Conservation (phyloP, 2,329 filamentous ascomycete genomes). For the Balansia obtecta region DNA sequence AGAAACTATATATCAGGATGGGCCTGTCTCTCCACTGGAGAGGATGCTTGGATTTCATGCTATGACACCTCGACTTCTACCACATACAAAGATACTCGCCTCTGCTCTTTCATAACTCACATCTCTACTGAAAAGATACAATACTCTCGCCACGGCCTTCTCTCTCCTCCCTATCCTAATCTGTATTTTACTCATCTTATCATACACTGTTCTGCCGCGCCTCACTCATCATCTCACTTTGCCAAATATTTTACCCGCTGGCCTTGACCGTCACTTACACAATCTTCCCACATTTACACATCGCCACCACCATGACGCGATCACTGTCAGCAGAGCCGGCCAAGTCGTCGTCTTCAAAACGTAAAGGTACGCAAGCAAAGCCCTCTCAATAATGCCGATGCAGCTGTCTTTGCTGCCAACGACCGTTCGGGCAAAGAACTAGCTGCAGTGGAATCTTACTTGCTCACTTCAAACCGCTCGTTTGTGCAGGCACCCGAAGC, state of each 20-base stretch:
- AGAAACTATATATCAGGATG: constrained; percentile 5
- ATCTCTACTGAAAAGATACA: background rate
- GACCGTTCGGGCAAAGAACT: background rate
- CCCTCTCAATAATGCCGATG: background rate
- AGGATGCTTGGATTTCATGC: background rate
- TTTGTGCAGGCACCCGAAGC: constrained; percentile 51
- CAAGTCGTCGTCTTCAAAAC: constrained; percentile 26
- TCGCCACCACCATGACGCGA: constrained; percentile 22
- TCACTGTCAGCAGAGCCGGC: constrained; percentile 30
- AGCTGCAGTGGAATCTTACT: too few relatives aligned
- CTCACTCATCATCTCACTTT: too few relatives aligned
- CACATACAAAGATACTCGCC: too few relatives aligned
- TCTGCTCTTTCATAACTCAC: too few relatives aligned
- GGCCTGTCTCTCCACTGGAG: constrained; percentile 2
- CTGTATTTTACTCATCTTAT: background rate
- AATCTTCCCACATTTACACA: background rate
- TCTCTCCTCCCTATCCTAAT: background rate
- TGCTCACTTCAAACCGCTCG: background rate
- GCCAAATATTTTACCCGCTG: too few relatives aligned
- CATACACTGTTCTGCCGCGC: too few relatives aligned
- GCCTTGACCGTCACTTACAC: background rate
- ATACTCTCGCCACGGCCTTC: background rate
- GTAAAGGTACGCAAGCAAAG: constrained; percentile 35
- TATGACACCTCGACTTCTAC: background rate
- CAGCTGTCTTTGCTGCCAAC: background rate